Evolutionary conservation across 2,329 filamentous ascomycete genomes (phyloP), one percentile per base, ranked within the genome.

Genomic region (Paraconiothyrium brasiliense): DNA sequence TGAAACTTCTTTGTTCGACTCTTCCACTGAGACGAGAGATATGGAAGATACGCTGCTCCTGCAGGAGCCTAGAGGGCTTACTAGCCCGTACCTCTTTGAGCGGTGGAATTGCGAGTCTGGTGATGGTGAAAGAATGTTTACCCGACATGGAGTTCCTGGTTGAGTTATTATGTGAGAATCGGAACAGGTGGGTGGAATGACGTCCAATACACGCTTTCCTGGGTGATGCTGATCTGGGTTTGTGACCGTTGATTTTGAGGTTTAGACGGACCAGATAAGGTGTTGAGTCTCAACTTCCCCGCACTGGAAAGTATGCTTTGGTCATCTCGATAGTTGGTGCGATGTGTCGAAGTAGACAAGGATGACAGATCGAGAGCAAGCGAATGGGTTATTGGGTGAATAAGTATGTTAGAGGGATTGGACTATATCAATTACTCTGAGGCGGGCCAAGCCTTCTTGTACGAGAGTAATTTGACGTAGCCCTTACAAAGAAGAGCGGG

Each of bases 141-240:
- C 20, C 1, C 61, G 54, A 30, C 54, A 51, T 20, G 52, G 52
- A 11, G 43, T 27, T n/a, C 41, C 46, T 16, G 60, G 55, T 3
- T 37, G 30, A 24, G 46, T 11, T 20, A 61, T 43, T 11, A 58
- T 46, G 34, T 58, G 48, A 3, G 54, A 49, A 24, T 46, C 54
- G 4, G 47, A 54, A 32, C 59, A 61, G 9, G 47, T 49, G 55
- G 54, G 54, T 13, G 59, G 59, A 9, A 61, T 43, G 32, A 61
- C 49, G 10, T 27, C n/a, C 2, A 22, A 16, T 9, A 39, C 22
- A 9, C 41, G 41, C 41, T 44, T 57, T 20, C 51, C 24, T 9
- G 41, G 11, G 22, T 35, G 58, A 10, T 32, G 14, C 16, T 16
- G 41, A 4, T 46, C 32, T 8, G 58, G n/a, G 52, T 54, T 22